These are phyloP conservation scores for Chlamydomonas applanata DNA, from an alignment of 139 green algal genomes.

Conservation along the genomic window DNA sequence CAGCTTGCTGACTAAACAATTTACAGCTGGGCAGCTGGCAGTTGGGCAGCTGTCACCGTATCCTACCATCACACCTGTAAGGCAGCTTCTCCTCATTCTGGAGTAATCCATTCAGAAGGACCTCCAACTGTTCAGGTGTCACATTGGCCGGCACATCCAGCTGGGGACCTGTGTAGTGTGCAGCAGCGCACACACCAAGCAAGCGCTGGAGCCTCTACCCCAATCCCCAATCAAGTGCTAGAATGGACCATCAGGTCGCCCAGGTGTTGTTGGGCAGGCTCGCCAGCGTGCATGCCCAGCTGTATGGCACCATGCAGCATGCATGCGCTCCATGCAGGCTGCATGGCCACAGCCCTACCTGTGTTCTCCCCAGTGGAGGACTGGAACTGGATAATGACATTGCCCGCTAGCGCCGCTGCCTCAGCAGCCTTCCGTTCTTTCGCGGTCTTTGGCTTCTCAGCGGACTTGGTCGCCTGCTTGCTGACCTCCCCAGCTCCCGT, in stretches of 20 bases:
- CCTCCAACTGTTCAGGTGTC: slow-evolving; percentile 82
- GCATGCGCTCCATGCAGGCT: not conserved
- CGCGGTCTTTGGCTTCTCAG: slow-evolving; percentile 16
- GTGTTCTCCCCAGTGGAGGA: slow-evolving; percentile 61
- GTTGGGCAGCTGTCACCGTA: too few species aligned
- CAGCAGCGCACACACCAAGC: not conserved
- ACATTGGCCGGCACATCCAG: slow-evolving; percentile 85
- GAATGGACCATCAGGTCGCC: not conserved
- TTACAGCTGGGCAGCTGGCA: too few species aligned
- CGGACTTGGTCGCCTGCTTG: not conserved
- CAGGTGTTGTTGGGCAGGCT: not conserved
- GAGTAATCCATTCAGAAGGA: slow-evolving; percentile 87
- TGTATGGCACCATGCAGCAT: not conserved
- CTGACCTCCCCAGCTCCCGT: not conserved
- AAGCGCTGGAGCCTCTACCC: not conserved
- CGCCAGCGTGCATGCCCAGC: not conserved
- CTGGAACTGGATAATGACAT: slow-evolving; percentile 84
- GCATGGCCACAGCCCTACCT: slow-evolving; percentile 39
- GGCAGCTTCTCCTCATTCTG: slow-evolving; percentile 83
- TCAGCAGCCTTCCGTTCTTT: slow-evolving; percentile 18
- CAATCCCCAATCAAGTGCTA: not conserved
- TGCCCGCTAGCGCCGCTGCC: slow-evolving; percentile 32
- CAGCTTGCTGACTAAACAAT: too few species aligned
- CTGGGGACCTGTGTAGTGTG: slow-evolving; percentile 67
- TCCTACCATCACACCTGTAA: slow-evolving; percentile 71